These are phyloP conservation scores for Syzygium aqueum DNA, from an alignment of 345 rosid species.

Conservation along the genomic window DNA sequence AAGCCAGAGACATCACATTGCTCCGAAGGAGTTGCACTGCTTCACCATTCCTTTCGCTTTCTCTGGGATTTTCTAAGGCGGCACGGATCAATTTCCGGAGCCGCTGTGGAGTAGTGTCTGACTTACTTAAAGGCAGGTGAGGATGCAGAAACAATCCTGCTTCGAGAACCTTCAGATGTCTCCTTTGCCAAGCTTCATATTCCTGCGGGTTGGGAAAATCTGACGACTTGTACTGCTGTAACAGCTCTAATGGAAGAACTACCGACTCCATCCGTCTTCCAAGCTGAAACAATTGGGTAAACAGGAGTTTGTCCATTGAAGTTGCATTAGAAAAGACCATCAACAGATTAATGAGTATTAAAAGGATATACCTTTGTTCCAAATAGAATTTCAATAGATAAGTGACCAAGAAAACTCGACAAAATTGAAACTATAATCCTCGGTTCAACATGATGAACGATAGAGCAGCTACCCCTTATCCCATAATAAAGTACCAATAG, in stretches of 20 bases:
- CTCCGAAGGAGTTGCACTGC: conserved; percentile 62
- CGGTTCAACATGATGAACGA: not conserved
- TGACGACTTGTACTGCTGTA: conserved; percentile 68
- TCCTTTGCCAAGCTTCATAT: conserved; percentile 75
- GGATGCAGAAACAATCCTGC: conserved; percentile 82
- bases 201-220: conserved; percentile 75
- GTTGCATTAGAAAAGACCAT: not conserved
- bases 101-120: conserved; percentile 35
- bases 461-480: not conserved
- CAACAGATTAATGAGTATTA: not conserved
- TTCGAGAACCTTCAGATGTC: conserved; percentile 78
- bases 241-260: conserved; percentile 82
- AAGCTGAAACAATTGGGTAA: conserved; percentile 41
- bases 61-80: conserved; percentile 52
- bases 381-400: not conserved
- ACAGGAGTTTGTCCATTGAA: not conserved
- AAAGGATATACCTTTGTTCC: not conserved
- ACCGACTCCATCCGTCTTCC: conserved; percentile 74
- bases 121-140: conserved; percentile 43
- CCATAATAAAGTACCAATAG: not conserved
- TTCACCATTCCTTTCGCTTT: conserved; percentile 63
- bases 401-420: not conserved
- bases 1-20: conserved; percentile 59
- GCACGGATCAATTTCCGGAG: conserved; percentile 47
- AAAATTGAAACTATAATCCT: not conserved